Base-by-base conservation (phyloP, 169 alveolate species). In the Sarcocystis neurona region DNA sequence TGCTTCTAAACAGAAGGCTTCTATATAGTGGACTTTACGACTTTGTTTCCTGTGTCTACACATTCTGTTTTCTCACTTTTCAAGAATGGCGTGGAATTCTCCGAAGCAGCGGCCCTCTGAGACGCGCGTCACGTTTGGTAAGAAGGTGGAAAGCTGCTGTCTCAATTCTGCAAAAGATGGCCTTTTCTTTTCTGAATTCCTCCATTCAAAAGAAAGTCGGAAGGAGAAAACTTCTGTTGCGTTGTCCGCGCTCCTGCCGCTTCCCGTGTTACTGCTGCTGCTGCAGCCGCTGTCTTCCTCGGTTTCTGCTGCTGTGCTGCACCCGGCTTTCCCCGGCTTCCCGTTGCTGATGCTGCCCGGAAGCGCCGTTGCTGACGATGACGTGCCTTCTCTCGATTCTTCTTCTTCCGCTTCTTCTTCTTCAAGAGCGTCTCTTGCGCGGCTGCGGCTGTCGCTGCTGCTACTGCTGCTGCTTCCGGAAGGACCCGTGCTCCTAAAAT, bases 11-110 rank as follows among this genome's bases (percentile, higher is more conserved):
- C n/a, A n/a, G n/a, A n/a, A n/a, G n/a, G n/a, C n/a, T n/a, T n/a
- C n/a, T n/a, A n/a, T n/a, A n/a, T n/a, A n/a, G n/a, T n/a, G n/a
- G n/a, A n/a, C n/a, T n/a, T n/a, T n/a, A n/a, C n/a, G n/a, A n/a
- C n/a, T n/a, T n/a, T n/a, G n/a, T n/a, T n/a, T n/a, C n/a, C n/a
- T n/a, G n/a, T n/a, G n/a, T n/a, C n/a, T n/a, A n/a, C n/a, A n/a
- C n/a, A n/a, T 37, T 43, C 48, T 44, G 60, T 75, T 27, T 44
- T n/a, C 84, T 46, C 43, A 60, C 91, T 74, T 46, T 53, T 74
- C 82, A 34, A 86, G 34, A 37, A 86, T 56, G 53, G 79, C 91
- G 79, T 56, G 78, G 41, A 86, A 86, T 44, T 86, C 91, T 23
- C 91, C 91, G 0, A 70, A 53, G 48, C 50, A 48, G 23, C 91